Conservation (phyloP, 805 yeast genomes). For the Ogataea methylovora region DNA sequence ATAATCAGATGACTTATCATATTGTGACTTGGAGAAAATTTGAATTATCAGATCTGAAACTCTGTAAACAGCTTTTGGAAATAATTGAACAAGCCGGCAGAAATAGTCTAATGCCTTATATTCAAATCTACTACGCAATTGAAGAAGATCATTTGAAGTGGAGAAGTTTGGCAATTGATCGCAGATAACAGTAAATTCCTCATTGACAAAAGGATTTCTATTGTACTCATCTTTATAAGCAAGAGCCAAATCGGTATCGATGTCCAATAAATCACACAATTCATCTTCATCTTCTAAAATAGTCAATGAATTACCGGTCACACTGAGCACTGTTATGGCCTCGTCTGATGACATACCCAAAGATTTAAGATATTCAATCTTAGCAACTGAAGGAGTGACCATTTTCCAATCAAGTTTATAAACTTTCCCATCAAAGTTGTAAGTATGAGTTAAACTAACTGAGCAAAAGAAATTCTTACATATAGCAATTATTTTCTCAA, state of each 20-base stretch:
- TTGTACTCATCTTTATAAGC: too few relatives aligned
- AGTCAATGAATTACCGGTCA: too few relatives aligned
- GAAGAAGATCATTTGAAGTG: too few relatives aligned
- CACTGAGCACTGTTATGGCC: too few relatives aligned
- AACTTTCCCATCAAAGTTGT: conserved; percentile 22
- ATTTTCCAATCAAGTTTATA: conserved; percentile 30
- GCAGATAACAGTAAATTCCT: too few relatives aligned
- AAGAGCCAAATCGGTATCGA: too few relatives aligned
- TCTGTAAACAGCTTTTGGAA: conserved; percentile 27
- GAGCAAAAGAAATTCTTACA: conserved; percentile 35
- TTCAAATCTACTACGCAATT: too few relatives aligned
- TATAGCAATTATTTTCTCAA: conserved; percentile 39
- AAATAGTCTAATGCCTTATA: too few relatives aligned
- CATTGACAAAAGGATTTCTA: too few relatives aligned
- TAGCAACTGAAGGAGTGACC: conserved; percentile 32
- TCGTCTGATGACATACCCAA: conserved; percentile 24
- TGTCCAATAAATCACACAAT: too few relatives aligned
- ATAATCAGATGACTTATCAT: conserved; percentile 23
- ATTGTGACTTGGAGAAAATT: conserved; percentile 26
- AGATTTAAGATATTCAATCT: conserved; percentile 23
- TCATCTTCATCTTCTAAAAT: too few relatives aligned
- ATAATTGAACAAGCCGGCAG: conserved; percentile 34
- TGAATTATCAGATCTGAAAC: conserved; percentile 32
- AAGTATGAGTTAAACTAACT: conserved; percentile 26
- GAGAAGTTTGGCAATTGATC: too few relatives aligned